These are phyloP conservation scores for Chloropicon primus DNA, from an alignment of 139 green algal species.

Conservation along the genomic window DNA sequence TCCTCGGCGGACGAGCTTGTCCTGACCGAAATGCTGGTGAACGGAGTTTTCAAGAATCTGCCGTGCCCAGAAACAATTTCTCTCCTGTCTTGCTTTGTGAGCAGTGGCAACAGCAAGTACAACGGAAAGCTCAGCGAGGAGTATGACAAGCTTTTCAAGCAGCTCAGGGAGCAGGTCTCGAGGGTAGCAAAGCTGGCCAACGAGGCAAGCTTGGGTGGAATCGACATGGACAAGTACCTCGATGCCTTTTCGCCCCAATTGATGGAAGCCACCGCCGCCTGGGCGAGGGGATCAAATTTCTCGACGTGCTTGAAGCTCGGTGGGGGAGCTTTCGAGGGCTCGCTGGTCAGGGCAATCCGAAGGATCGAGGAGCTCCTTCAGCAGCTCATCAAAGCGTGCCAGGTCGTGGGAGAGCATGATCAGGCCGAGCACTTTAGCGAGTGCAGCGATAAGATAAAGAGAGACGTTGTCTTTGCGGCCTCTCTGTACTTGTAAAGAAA, in stretches of 20 bases:
- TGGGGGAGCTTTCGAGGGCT: slow-evolving; percentile 42
- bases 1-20: neutral
- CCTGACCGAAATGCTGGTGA: neutral
- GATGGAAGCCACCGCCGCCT: slow-evolving; percentile 43
- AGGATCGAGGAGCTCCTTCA: slow-evolving; percentile 63
- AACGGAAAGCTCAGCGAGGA: neutral
- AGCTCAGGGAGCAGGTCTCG: neutral
- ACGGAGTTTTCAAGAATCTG: neutral
- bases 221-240: slow-evolving; percentile 52
- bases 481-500: slow-evolving; percentile 34
- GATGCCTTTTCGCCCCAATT: slow-evolving; percentile 50
- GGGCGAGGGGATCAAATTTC: slow-evolving; percentile 46
- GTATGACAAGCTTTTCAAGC: neutral
- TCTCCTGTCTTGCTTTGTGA: neutral
- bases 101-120: neutral
- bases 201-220: neutral
- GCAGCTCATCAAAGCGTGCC: slow-evolving; percentile 30
- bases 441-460: slow-evolving; percentile 25
- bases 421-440: slow-evolving; percentile 24
- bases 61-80: neutral
- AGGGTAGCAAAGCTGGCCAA: neutral
- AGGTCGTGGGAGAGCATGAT: slow-evolving; percentile 24
- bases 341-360: slow-evolving; percentile 54
- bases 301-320: slow-evolving; percentile 38
- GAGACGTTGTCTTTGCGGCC: slow-evolving; percentile 47